Conservation (phyloP, 805 yeast genomes). For the Wickerhamomyces bisporus region DNA sequence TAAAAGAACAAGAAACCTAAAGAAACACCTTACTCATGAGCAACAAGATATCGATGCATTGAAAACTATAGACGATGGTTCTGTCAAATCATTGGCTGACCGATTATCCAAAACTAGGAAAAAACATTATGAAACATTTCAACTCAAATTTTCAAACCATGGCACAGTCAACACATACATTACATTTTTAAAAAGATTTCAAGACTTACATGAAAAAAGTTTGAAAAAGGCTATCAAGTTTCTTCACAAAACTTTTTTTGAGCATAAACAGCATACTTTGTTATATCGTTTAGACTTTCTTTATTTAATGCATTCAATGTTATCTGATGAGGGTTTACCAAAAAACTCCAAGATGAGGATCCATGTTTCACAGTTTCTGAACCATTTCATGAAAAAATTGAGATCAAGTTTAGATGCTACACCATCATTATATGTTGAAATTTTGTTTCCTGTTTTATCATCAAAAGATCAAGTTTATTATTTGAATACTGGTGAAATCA, state of each 20-base stretch:
- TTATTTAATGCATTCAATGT: constrained; percentile 46
- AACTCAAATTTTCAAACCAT: constrained; percentile 46
- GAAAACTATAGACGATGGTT: constrained; percentile 25
- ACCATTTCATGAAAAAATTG: constrained; percentile 58
- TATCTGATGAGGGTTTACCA: constrained; percentile 47
- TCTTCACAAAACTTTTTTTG: constrained; percentile 65
- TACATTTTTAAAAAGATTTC: constrained; percentile 51
- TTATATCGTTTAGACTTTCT: constrained; percentile 73
- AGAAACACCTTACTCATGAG: constrained; percentile 20
- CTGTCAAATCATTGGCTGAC: constrained; percentile 22
- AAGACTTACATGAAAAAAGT: constrained; percentile 55
- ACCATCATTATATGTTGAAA: constrained; percentile 54
- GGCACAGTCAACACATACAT: constrained; percentile 62
- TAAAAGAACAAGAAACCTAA: constrained; percentile 32
- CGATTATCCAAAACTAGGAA: constrained; percentile 28
- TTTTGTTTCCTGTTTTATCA: constrained; percentile 57
- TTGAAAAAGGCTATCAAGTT: constrained; percentile 62
- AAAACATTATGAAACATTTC: constrained; percentile 40
- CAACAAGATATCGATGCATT: constrained; percentile 30
- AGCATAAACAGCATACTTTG: constrained; percentile 51
- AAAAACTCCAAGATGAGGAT: constrained; percentile 40
- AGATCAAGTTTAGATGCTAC: constrained; percentile 42
- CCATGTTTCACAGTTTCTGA: constrained; percentile 61
- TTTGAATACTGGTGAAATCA: constrained; percentile 53
- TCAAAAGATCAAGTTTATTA: constrained; percentile 44